Conservation (phyloP, 805 yeast genomes). For the Hanseniaspora clermontiae region DNA sequence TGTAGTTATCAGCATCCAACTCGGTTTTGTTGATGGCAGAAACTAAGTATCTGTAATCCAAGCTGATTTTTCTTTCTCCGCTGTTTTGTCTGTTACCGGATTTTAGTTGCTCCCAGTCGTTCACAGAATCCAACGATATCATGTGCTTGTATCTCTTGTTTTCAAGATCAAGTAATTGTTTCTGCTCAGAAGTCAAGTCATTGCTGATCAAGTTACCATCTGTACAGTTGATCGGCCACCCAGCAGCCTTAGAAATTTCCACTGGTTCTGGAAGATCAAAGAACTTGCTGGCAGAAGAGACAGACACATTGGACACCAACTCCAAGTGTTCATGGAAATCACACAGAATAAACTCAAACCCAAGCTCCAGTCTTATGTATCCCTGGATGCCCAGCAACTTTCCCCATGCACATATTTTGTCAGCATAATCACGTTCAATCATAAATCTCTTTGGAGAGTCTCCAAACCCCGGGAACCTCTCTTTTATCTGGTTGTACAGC, state of each 20-base stretch:
- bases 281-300: slow-evolving; percentile 29
- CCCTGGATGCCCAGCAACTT: slow-evolving; percentile 45
- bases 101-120: slow-evolving; percentile 34
- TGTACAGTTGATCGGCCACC: slow-evolving; percentile 24
- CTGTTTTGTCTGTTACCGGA: slow-evolving; percentile 38
- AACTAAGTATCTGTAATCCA: slow-evolving; percentile 42
- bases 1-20: slow-evolving; percentile 38
- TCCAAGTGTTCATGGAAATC: slow-evolving; percentile 40
- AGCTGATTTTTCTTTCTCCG: slow-evolving; percentile 36
- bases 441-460: slow-evolving; percentile 16
- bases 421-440: slow-evolving; percentile 37
- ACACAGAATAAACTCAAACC: slow-evolving; percentile 50
- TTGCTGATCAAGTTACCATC: slow-evolving; percentile 18
- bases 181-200: slow-evolving; percentile 20
- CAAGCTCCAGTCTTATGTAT: slow-evolving; percentile 43
- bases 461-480: slow-evolving; percentile 7
- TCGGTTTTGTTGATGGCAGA: slow-evolving; percentile 43
- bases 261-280: slow-evolving; percentile 31
- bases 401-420: slow-evolving; percentile 44
- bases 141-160: slow-evolving; percentile 20
- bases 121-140: slow-evolving; percentile 22
- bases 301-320: slow-evolving; percentile 35
- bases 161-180: slow-evolving; percentile 19
- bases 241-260: slow-evolving; percentile 19
- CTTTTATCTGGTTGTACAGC: slow-evolving; percentile 27